These are phyloP conservation scores for Vickermania ingenoplastis DNA, from an alignment of 208 protist species.

Conservation along the genomic window DNA sequence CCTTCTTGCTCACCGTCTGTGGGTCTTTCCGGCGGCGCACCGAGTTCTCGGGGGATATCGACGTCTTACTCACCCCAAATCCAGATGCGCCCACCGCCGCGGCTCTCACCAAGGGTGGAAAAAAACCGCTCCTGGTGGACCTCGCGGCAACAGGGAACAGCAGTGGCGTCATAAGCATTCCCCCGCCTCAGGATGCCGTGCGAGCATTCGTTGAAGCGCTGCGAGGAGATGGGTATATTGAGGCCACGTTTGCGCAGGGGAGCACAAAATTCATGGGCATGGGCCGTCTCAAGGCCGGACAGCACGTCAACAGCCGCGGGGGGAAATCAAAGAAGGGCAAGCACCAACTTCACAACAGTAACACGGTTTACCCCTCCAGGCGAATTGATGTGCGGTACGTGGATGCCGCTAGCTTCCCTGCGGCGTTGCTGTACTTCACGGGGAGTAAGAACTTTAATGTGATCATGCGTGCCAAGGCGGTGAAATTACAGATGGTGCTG, in stretches of 20 bases:
- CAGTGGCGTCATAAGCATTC: too few species aligned
- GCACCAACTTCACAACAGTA: slow-evolving; percentile 1
- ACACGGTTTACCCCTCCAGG: slow-evolving; percentile 34
- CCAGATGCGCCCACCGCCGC: slow-evolving; percentile 1
- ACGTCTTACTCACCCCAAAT: slow-evolving; percentile 72
- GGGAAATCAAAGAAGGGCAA: background rate
- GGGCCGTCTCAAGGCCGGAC: slow-evolving; percentile 44
- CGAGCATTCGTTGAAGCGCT: slow-evolving; percentile 41
- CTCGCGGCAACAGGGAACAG: background rate
- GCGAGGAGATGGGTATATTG: slow-evolving; percentile 63
- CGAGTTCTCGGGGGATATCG: slow-evolving; percentile 71
- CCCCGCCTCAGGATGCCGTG: slow-evolving; percentile 39
- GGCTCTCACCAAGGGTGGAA: background rate
- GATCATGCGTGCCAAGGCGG: slow-evolving; percentile 77
- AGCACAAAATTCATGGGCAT: slow-evolving; percentile 87
- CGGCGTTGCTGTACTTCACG: slow-evolving; percentile 89
- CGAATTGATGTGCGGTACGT: slow-evolving; percentile 86
- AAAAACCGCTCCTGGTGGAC: background rate
- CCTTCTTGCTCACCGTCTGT: slow-evolving; percentile 67
- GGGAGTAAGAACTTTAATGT: slow-evolving; percentile 92
- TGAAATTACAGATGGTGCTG: slow-evolving; percentile 65
- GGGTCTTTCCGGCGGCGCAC: slow-evolving; percentile 67
- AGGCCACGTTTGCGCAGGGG: slow-evolving; percentile 71
- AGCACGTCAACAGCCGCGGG: background rate
- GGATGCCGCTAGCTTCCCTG: slow-evolving; percentile 61